phyloP scores from a whole-genome alignment of 192 early-diverging fungal species.

The Coemansia asiatica region DNA sequence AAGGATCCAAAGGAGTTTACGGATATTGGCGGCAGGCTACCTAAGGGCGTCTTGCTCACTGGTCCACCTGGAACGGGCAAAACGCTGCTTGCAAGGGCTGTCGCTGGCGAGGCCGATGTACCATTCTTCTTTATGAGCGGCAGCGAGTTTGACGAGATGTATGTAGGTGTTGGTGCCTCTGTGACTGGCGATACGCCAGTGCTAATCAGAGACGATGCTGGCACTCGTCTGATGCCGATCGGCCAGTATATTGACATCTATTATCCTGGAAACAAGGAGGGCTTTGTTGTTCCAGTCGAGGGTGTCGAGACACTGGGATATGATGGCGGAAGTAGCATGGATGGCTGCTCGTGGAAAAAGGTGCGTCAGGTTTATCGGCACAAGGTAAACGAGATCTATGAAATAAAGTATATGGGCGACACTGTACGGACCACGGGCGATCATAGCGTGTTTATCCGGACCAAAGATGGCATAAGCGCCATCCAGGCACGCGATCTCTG shows the following conservation, averaged over 20 bases:
- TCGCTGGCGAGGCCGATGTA: constrained; percentile 96
- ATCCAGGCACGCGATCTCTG: constrained; percentile 40
- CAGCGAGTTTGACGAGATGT: constrained; percentile 98
- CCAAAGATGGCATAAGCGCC: constrained; percentile 22
- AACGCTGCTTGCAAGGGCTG: constrained; percentile 92
- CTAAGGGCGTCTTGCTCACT: constrained; percentile 86
- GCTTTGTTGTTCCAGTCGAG: constrained; percentile 40
- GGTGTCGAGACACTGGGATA: constrained; percentile 52
- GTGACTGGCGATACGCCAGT: constrained; percentile 55
- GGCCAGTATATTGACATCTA: constrained; percentile 44
- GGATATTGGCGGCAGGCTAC: constrained; percentile 90
- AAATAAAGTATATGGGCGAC: constrained; percentile 45
- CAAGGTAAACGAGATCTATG: constrained; percentile 49
- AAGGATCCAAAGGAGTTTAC: constrained; percentile 90
- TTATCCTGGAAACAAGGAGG: constrained; percentile 32
- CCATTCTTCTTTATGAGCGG: constrained; percentile 99
- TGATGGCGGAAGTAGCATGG: constrained; percentile 22
- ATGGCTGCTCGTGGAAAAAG: constrained; percentile 42
- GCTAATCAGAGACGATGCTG: constrained; percentile 31
- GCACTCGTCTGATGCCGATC: constrained; percentile 32
- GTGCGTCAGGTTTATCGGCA: constrained; percentile 53
- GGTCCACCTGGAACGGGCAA: constrained; percentile 98
- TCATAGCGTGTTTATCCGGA: constrained; percentile 53
- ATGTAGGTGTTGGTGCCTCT: constrained; percentile 92
- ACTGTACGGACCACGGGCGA: constrained; percentile 52